A percentile compares a stretch with the other conserved stretches of the same genome.
Conservation (phyloP, 108 stramenopile species). For the Chaetoceros muelleri region DNA sequence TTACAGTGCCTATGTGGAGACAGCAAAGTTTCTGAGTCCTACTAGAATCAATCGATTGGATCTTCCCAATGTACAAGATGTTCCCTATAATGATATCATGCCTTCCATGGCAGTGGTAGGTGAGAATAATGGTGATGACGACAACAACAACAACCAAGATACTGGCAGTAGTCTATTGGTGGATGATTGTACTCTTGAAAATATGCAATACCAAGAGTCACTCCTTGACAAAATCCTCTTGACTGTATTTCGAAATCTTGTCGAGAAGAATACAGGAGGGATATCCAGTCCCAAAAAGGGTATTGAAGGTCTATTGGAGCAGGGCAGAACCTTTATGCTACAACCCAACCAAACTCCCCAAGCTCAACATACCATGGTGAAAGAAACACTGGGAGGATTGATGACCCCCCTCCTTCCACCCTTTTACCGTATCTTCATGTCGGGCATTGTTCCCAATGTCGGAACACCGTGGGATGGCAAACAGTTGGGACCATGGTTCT, state of each 20-base stretch:
- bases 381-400: conserved; percentile 51
- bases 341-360: conserved; percentile 49
- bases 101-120: background rate
- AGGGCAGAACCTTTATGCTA: conserved; percentile 72
- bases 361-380: conserved; percentile 73
- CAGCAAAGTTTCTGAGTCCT: conserved; percentile 63
- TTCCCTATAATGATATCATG: conserved; percentile 14
- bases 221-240: conserved; percentile 51
- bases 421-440: conserved; percentile 87
- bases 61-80: conserved; percentile 72
- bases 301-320: conserved; percentile 70
- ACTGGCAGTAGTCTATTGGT: conserved; percentile 36
- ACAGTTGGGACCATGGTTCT: conserved; percentile 74
- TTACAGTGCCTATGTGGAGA: conserved; percentile 63
- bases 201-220: conserved; percentile 43
- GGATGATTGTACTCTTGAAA: conserved; percentile 52
- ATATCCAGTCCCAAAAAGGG: conserved; percentile 34
- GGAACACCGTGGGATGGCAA: conserved; percentile 49
- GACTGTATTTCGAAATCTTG: conserved; percentile 59
- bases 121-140: background rate
- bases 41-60: conserved; percentile 49
- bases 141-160: background rate
- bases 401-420: conserved; percentile 87
- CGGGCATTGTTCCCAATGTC: conserved; percentile 65
- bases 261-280: conserved; percentile 47